These are phyloP conservation scores for Pseudogymnoascus destructans DNA, from an alignment of 2,329 filamentous ascomycete species.

Conservation along the genomic window DNA sequence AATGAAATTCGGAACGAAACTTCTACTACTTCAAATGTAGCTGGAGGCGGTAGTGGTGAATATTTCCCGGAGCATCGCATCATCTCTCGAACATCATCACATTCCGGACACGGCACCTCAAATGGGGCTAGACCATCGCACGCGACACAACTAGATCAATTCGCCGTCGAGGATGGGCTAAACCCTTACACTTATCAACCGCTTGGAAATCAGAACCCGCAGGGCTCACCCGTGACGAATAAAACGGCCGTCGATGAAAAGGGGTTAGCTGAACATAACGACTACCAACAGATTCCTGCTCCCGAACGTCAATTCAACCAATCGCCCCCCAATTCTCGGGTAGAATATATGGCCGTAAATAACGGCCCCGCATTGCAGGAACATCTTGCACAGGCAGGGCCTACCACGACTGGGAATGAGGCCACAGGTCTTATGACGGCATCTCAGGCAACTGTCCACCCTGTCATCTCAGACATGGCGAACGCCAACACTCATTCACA, in stretches of 20 bases:
- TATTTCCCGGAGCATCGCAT: slow-evolving; percentile 17
- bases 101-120: slow-evolving; percentile 33
- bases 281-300: background rate
- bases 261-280: background rate
- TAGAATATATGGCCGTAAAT: background rate
- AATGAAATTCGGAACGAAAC: slow-evolving; percentile 35
- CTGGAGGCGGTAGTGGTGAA: slow-evolving; percentile 15
- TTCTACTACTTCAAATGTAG: slow-evolving; percentile 37
- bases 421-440: background rate
- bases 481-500: background rate
- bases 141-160: slow-evolving; percentile 36
- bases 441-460: background rate
- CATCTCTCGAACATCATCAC: slow-evolving; percentile 8
- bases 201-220: background rate
- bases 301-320: background rate
- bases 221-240: background rate
- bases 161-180: slow-evolving; percentile 41
- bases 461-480: background rate
- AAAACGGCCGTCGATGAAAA: background rate
- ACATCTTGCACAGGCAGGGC: background rate
- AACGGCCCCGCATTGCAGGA: slow-evolving; percentile 3
- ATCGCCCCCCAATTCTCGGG: background rate
- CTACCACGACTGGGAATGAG: background rate
- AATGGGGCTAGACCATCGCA: slow-evolving; percentile 34
- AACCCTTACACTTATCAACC: slow-evolving; percentile 39